A percentile compares a stretch with the other conserved stretches of the same genome.
Conservation (phyloP, 495 filamentous ascomycete species). For the Penicillium coprophilum region DNA sequence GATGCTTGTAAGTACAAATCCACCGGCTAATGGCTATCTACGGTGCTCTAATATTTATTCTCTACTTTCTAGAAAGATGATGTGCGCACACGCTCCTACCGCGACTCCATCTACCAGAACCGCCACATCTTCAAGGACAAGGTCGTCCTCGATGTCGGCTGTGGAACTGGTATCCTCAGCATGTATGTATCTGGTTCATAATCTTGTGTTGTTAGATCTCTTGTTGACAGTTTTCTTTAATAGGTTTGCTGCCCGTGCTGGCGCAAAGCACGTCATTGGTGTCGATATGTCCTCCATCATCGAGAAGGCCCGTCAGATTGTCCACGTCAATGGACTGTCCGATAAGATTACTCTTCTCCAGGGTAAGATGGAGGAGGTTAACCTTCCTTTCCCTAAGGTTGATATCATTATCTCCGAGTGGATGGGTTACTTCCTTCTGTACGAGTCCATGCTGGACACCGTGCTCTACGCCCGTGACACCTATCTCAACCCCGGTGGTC, state of each 20-base stretch:
- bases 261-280: conserved; percentile 90
- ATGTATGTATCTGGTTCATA: conserved; percentile 56
- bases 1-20: conserved; percentile 76
- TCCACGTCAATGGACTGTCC: conserved; percentile 79
- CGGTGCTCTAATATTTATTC: conserved; percentile 8
- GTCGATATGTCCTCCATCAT: conserved; percentile 98
- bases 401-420: conserved; percentile 99
- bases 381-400: conserved; percentile 81
- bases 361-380: conserved; percentile 95
- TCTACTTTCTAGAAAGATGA: conserved; percentile 79
- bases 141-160: conserved; percentile 95
- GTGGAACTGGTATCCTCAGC: conserved; percentile 87
- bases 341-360: conserved; percentile 86
- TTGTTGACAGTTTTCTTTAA: conserved; percentile 4
- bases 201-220: not conserved
- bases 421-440: conserved; percentile 99
- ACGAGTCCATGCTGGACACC: conserved; percentile 97
- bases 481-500: conserved; percentile 79
- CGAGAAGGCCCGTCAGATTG: conserved; percentile 88
- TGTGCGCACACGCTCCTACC: conserved; percentile 91
- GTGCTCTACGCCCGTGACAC: conserved; percentile 91
- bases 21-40: conserved; percentile 6
- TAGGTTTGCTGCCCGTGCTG: conserved; percentile 95
- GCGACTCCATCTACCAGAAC: conserved; percentile 95
- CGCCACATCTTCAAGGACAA: conserved; percentile 96